Percentiles rank a stretch among this genome's conserved stretches.
Evolutionary conservation across 2,329 filamentous ascomycete genomes (phyloP).

Genomic region (Xylariaceae sp.): DNA sequence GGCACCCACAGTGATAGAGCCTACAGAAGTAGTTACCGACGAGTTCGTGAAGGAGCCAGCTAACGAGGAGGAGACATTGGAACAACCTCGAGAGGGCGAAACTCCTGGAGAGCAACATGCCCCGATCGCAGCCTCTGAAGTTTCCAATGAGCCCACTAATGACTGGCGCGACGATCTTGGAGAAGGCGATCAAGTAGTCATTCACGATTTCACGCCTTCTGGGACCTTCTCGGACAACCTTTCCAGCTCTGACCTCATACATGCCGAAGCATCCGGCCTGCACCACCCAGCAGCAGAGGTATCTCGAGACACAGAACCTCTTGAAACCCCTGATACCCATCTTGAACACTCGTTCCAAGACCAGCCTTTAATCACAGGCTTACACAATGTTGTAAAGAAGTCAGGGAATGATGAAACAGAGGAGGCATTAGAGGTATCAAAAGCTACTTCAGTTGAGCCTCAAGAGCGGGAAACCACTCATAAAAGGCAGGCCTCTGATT

Average conservation of each 20-base stretch:
- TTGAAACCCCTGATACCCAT: neutral
- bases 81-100: slow-evolving; percentile 12
- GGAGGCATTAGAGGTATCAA: neutral
- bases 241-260: neutral
- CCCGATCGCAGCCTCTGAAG: neutral
- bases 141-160: neutral
- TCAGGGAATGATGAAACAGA: neutral
- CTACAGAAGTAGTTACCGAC: slow-evolving; percentile 3
- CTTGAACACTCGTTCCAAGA: neutral
- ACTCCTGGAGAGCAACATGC: neutral
- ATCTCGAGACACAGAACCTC: neutral
- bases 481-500: neutral
- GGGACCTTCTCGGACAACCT: neutral
- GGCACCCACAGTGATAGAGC: neutral
- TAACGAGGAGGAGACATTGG: slow-evolving; percentile 12
- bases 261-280: neutral
- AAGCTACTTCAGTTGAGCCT: neutral
- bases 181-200: neutral
- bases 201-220: neutral
- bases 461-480: neutral
- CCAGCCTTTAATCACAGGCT: neutral
- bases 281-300: neutral
- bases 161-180: neutral
- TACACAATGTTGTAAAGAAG: neutral
- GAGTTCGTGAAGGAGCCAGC: slow-evolving; percentile 15